These are phyloP conservation scores for Starmerella vaccinii DNA, from an alignment of 805 yeast genomes.

Conservation along the genomic window DNA sequence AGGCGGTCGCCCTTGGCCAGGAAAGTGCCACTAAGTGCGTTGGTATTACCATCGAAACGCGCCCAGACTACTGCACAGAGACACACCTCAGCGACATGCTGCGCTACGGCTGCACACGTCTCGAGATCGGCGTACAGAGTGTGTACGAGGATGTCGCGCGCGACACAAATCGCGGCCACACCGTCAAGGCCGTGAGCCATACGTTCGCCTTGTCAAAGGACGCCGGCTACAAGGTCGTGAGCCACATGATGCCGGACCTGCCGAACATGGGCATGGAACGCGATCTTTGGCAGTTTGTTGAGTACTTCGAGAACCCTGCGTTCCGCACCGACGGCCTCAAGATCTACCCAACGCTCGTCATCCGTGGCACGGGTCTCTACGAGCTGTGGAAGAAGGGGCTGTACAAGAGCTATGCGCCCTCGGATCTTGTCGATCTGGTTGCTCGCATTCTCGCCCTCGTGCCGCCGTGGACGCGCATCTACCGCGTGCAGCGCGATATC, in stretches of 20 bases:
- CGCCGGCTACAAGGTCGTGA: constrained; percentile 94
- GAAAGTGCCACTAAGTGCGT: constrained; percentile 95
- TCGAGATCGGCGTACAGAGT: constrained; percentile 95
- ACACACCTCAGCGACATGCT: constrained; percentile 94
- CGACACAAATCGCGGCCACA: constrained; percentile 96
- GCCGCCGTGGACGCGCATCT: constrained; percentile 98
- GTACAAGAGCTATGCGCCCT: constrained; percentile 89
- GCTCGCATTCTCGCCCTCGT: constrained; percentile 93
- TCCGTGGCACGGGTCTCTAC: constrained; percentile 93
- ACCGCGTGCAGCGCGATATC: constrained; percentile 95
- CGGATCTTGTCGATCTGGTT: constrained; percentile 84
- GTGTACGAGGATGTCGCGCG: constrained; percentile 97
- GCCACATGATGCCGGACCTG: constrained; percentile 99
- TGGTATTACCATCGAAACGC: constrained; percentile 94
- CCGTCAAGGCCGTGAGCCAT: constrained; percentile 90
- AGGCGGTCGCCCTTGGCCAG: constrained; percentile 82
- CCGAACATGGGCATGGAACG: constrained; percentile 99
- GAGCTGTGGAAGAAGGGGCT: constrained; percentile 96
- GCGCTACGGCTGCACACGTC: constrained; percentile 88
- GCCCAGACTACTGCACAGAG: constrained; percentile 97
- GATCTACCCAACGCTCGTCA: constrained; percentile 89
- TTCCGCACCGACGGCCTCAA: constrained; percentile 96
- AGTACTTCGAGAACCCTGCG: constrained; percentile 92
- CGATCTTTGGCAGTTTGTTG: constrained; percentile 89
- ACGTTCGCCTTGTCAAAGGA: constrained; percentile 95